Conservation (phyloP, 2,329 filamentous ascomycete species). For the Pezicula rhizophila region DNA sequence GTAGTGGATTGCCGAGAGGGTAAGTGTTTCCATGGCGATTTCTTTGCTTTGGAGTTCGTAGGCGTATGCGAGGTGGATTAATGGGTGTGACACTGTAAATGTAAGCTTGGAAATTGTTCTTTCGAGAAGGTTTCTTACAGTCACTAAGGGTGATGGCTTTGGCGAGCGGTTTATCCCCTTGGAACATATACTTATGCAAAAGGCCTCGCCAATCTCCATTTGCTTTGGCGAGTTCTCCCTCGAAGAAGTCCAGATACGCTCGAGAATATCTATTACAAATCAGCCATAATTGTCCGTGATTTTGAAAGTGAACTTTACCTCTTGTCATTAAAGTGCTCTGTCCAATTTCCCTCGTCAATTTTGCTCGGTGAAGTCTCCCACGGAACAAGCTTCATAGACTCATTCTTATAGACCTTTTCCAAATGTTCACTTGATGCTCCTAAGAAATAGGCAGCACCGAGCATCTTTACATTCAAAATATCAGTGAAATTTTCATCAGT, state of each 20-base stretch:
- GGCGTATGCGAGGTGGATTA: constrained; percentile 85
- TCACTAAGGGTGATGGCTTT: constrained; percentile 62
- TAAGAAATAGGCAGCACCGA: no score
- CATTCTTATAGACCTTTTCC: no score
- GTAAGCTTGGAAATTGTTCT: no score
- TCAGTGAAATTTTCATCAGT: no score
- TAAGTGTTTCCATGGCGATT: constrained; percentile 77
- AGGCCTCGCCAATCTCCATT: constrained; percentile 78
- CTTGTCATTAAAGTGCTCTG: no score
- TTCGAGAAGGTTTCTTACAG: constrained; percentile 60
- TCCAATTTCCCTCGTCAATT: constrained; percentile 3
- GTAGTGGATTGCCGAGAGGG: constrained; percentile 55
- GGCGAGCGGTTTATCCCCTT: constrained; percentile 66
- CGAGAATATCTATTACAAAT: constrained; percentile 30
- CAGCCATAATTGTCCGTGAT: no score
- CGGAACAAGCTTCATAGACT: no score
- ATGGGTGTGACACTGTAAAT: constrained; percentile 66
- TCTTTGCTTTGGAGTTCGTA: constrained; percentile 79
- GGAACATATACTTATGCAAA: constrained; percentile 66
- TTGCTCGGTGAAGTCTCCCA: no score
- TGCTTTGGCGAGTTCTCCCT: constrained; percentile 68
- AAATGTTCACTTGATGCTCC: no score
- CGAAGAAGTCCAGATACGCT: constrained; percentile 87
- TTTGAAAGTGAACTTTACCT: no score
- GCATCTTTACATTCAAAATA: no score